Conservation (phyloP, 2,329 filamentous ascomycete species). For the Fusarium duplospermum region DNA sequence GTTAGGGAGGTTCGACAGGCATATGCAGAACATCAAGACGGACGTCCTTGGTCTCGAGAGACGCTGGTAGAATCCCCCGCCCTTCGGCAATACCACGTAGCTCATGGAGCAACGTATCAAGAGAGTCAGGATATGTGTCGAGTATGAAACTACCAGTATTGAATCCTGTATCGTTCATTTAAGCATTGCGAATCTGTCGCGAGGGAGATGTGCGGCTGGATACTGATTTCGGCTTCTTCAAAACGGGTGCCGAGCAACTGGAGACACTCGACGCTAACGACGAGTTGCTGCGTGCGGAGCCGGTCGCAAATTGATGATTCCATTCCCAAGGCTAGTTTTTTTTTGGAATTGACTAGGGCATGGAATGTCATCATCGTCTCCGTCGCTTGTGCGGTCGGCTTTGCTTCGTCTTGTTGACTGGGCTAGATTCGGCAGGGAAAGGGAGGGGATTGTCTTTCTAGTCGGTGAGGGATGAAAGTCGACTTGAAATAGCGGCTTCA, state of each 20-base stretch:
- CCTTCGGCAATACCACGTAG: slow-evolving; percentile 3
- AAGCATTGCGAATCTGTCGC: slow-evolving; percentile 12
- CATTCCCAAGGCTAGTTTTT: neutral
- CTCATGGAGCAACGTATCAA: slow-evolving; percentile 5
- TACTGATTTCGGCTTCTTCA: neutral
- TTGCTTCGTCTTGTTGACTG: neutral
- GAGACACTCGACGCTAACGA: slow-evolving; percentile 5
- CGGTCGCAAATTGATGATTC: neutral
- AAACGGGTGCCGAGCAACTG: neutral
- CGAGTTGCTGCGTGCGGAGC: neutral
- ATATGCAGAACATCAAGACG: neutral
- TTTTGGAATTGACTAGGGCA: neutral
- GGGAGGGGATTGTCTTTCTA: slow-evolving; percentile 7
- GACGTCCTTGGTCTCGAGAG: slow-evolving; percentile 10
- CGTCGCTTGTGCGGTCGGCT: neutral
- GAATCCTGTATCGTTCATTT: slow-evolving; percentile 16
- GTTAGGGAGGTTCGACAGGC: slow-evolving; percentile 1
- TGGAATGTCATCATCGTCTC: slow-evolving; percentile 4
- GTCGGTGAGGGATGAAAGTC: slow-evolving; percentile 11
- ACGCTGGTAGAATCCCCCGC: slow-evolving; percentile 9
- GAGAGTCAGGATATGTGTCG: slow-evolving; percentile 5
- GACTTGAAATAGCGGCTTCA: neutral
- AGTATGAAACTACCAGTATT: slow-evolving; percentile 10
- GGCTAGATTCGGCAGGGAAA: neutral
- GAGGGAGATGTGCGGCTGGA: slow-evolving; percentile 11